Base-by-base conservation (phyloP, 139 green algal species). In the Tetradesmus lagerheimii region DNA sequence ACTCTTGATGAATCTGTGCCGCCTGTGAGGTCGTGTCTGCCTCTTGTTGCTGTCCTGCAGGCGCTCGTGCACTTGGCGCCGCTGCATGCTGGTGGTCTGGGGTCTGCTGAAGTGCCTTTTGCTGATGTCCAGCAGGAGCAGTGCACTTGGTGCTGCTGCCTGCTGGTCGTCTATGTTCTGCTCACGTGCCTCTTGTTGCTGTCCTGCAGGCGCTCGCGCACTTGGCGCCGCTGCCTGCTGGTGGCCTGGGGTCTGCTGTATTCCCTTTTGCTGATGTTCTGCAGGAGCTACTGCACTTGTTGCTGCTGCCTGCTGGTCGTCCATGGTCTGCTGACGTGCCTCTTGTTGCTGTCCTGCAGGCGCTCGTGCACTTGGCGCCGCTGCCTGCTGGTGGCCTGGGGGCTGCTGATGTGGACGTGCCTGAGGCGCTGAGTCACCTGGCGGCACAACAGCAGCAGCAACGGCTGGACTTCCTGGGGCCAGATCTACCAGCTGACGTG, bases 391-490 rank as follows among this genome's bases (percentile, higher is more conserved):
- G 90, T 11, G 81, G 81, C 38, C n/a, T 96, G 29, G 93, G 96
- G 37, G 91, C 85, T 0, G 91, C 91, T 16, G 86, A 94, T 12
- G 94, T 96, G 62, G 89, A 93, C 37, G 94, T 97, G 43, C 92
- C 91, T 1, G 91, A 64, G 11, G 96, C 96, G 67, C 25, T 97
- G 57, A 89, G 86, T 41, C 62, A 87, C 57, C 74, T 83, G 27
- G 85, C 31, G 80, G 53, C 84, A 67, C 66, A 76, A 78, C 88
- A 57, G 74, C 82, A 95, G 85, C 74, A 83, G 23, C 66, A 89
- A 80, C 91, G 91, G 43, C 86, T 96, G 76, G 88, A 91, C 50
- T 99, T 99, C 85, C 89, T 99, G 86, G 97, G 97, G 11, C 95
- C 96, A 14, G 50, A 90, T 27, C 89, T 98, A 85, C 74, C 90